Evolutionary conservation across 2,329 filamentous ascomycete species (phyloP).

Genomic region (Fusarium palustre): DNA sequence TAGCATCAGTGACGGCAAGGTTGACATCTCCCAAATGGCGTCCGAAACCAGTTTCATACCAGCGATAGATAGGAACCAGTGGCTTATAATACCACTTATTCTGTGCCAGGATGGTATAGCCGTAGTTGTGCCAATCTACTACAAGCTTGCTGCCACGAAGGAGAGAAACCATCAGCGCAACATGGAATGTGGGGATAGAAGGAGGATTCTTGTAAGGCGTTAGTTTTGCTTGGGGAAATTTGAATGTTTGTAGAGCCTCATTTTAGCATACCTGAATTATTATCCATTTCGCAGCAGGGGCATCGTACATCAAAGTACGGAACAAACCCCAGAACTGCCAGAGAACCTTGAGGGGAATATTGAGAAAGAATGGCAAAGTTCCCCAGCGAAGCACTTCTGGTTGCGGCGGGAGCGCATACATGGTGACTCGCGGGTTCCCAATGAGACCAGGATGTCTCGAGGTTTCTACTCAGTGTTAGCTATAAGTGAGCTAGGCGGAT

Average conservation of each 20-base stretch:
- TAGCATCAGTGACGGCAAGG: constrained; percentile 89
- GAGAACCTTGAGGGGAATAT: constrained; percentile 85
- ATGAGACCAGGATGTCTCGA: constrained; percentile 82
- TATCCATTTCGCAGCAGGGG: constrained; percentile 83
- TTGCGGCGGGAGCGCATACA: constrained; percentile 76
- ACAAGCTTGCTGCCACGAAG: constrained; percentile 84
- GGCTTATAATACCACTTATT: constrained; percentile 71
- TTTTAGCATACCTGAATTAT: constrained; percentile 74
- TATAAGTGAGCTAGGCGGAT: constrained; percentile 1
- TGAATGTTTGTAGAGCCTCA: too few species aligned
- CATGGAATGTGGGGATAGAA: constrained; percentile 87
- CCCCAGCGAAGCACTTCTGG: constrained; percentile 75
- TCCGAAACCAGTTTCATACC: constrained; percentile 81
- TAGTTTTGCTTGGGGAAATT: background rate
- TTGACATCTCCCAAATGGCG: constrained; percentile 76
- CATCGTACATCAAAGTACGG: constrained; percentile 76
- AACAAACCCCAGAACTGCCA: constrained; percentile 83
- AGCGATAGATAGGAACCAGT: constrained; percentile 79
- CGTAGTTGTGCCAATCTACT: constrained; percentile 99
- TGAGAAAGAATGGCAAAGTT: constrained; percentile 79
- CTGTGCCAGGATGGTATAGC: constrained; percentile 87
- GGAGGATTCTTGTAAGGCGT: constrained; percentile 79
- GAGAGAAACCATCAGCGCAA: constrained; percentile 78
- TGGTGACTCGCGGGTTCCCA: constrained; percentile 73
- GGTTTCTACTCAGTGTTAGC: constrained; percentile 68